Percentiles rank a stretch among this genome's conserved stretches.
phyloP scores from a whole-genome alignment of 306 rosid species.

The Medicago arabica region DNA sequence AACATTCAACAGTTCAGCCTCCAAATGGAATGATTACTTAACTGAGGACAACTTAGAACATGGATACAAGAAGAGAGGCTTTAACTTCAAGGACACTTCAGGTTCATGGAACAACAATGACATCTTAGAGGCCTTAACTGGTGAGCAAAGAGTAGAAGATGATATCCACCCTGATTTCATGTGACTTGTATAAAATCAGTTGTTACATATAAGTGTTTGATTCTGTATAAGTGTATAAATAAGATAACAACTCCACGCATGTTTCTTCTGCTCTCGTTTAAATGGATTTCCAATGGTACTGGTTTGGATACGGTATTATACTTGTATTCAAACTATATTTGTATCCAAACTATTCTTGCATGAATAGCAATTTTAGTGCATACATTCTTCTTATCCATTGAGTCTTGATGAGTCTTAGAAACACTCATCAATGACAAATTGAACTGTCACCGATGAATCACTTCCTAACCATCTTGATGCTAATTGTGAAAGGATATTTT shows the following conservation, averaged over 20 bases:
- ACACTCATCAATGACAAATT: too few species aligned
- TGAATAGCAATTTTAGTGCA: too few species aligned
- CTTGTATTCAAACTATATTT: too few species aligned
- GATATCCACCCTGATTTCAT: constrained; percentile 84
- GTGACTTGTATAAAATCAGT: constrained; percentile 37
- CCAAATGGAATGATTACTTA: constrained; percentile 76
- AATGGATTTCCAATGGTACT: too few species aligned
- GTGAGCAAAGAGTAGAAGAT: constrained; percentile 74
- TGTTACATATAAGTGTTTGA: not conserved
- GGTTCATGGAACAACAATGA: constrained; percentile 6
- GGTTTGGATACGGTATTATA: too few species aligned
- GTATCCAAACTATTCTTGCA: too few species aligned
- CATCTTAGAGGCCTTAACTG: constrained; percentile 40
- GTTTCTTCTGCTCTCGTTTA: not conserved
- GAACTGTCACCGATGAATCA: too few species aligned
- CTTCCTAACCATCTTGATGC: too few species aligned
- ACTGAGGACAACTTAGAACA: constrained; percentile 41
- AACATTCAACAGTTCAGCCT: constrained; percentile 41
- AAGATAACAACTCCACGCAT: not conserved
- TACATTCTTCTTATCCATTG: too few species aligned
- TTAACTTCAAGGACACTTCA: constrained; percentile 21
- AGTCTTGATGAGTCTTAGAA: too few species aligned
- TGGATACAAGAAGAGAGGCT: not conserved
- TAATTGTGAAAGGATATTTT: too few species aligned
- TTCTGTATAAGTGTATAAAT: not conserved